These are phyloP conservation scores for Fonsecaea pedrosoi DNA, from an alignment of 2,329 filamentous ascomycete genomes.

Conservation along the genomic window DNA sequence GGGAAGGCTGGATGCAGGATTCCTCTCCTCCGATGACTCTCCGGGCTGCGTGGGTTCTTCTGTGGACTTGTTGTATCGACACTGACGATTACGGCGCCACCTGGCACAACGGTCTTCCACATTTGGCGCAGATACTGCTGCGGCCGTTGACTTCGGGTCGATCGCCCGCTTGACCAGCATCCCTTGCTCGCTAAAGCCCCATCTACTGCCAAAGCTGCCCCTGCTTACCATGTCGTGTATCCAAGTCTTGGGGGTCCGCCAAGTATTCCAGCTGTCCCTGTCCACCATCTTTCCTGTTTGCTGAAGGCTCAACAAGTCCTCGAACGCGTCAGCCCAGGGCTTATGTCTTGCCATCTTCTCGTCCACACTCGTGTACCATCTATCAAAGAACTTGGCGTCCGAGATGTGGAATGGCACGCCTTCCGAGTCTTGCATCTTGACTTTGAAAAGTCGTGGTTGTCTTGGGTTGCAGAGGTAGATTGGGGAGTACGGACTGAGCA, in stretches of 20 bases:
- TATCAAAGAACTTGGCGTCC: conserved; percentile 31
- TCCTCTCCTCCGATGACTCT: conserved; percentile 17
- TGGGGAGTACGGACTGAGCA: conserved; percentile 62
- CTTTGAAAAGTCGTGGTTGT: conserved; percentile 33
- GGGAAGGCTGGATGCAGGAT: conserved; percentile 28
- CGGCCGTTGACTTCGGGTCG: background rate
- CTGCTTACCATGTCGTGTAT: conserved; percentile 49
- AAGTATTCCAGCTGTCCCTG: conserved; percentile 37
- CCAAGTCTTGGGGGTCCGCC: conserved; percentile 47
- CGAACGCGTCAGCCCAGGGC: conserved; percentile 64
- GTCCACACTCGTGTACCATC: conserved; percentile 41
- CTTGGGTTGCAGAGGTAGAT: conserved; percentile 42
- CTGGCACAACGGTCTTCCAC: conserved; percentile 15
- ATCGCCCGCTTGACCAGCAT: conserved; percentile 26
- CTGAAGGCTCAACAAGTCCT: conserved; percentile 62
- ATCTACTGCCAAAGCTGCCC: conserved; percentile 51
- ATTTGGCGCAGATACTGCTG: background rate
- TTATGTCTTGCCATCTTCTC: conserved; percentile 46
- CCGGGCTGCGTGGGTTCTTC: background rate
- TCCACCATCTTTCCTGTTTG: conserved; percentile 54
- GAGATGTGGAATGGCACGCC: conserved; percentile 33
- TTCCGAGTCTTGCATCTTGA: conserved; percentile 32
- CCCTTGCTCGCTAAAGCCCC: conserved; percentile 42
- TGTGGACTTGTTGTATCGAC: conserved; percentile 16
- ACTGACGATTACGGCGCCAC: conserved; percentile 22